Base-by-base conservation (phyloP, 768 basidiomycete species). In the Crepidotus variabilis region DNA sequence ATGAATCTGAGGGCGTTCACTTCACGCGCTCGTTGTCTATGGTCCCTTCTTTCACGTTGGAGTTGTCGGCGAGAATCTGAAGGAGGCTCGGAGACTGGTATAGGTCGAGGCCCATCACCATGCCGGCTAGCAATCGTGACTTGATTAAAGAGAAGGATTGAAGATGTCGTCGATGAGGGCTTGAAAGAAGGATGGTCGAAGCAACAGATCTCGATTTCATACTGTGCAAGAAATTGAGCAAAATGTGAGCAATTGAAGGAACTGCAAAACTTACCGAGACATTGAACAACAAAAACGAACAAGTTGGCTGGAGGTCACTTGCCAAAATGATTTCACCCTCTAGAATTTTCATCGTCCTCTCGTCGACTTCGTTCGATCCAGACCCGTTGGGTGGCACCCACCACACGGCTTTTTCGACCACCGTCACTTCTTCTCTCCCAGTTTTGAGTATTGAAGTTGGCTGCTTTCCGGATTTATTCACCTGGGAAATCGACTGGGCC, bases 251-350 rank as follows among this genome's bases (percentile, higher is more conserved):
- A 16, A 43, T 36, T 23, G 22, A 16, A n/a, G n/a, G 34, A 7
- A 10, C 49, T 3, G 22, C 23, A 60, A 24, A 2, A 57, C 70
- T 51, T 32, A 73, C 72, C 46, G 65, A 63, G 22, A 71, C 56
- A 36, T 61, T 63, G 57, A 72, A 70, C 43, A 67, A 53, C 10
- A 52, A 55, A 47, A 71, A 66, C 16, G 54, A 55, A 24, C 67
- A 67, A 16, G 71, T 68, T 28, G 71, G 64, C 36, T 64, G 66
- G 23, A 71, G 39, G 2, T 72, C 67, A 35, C 65, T 64, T 20
- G 63, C 57, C 2, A 74, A 55, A 20, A 69, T 70, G 18, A 73
- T 68, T 59, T 74, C 73, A 35, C 73, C 73, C 33, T 67, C 63
- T 18, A 74, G 51, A 1, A 47, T 55, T 16, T 67, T 67, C 48